phyloP scores from a whole-genome alignment of 768 basidiomycete species.

The Strobilomyces dryophilus region DNA sequence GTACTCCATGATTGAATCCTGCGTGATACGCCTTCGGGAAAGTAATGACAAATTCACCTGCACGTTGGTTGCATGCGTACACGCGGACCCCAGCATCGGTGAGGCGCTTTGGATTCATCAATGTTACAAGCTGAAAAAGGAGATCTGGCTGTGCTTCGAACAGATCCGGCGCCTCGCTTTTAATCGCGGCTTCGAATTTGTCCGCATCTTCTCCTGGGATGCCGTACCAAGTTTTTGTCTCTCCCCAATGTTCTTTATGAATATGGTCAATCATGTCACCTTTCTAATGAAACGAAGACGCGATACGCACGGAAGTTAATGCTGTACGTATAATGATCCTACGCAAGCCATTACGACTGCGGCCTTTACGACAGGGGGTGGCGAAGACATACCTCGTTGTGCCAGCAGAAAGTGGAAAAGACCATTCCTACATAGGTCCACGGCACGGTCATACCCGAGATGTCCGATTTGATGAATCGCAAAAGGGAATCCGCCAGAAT shows the following conservation, averaged over 20 bases:
- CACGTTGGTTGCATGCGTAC: conserved; percentile 92
- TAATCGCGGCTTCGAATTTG: conserved; percentile 95
- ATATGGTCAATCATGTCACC: conserved; percentile 24
- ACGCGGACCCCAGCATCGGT: conserved; percentile 87
- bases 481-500: conserved; percentile 90
- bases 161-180: conserved; percentile 91
- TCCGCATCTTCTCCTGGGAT: conserved; percentile 94
- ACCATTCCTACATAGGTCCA: conserved; percentile 99
- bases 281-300: conserved; percentile 14
- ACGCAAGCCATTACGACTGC: conserved; percentile 22
- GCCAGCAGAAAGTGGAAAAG: conserved; percentile 99
- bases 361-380: conserved; percentile 13
- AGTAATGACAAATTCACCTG: conserved; percentile 96
- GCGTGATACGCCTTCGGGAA: conserved; percentile 98
- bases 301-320: conserved; percentile 79
- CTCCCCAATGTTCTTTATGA: conserved; percentile 91
- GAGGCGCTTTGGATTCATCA: conserved; percentile 92
- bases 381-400: conserved; percentile 74
- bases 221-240: conserved; percentile 99
- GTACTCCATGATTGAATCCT: conserved; percentile 96
- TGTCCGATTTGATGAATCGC: conserved; percentile 97
- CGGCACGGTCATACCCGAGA: conserved; percentile 98
- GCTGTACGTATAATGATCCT: conserved; percentile 98
- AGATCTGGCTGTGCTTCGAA: conserved; percentile 98
- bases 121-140: conserved; percentile 93